Conservation (phyloP, 768 basidiomycete genomes). For the Boletus huronensis region DNA sequence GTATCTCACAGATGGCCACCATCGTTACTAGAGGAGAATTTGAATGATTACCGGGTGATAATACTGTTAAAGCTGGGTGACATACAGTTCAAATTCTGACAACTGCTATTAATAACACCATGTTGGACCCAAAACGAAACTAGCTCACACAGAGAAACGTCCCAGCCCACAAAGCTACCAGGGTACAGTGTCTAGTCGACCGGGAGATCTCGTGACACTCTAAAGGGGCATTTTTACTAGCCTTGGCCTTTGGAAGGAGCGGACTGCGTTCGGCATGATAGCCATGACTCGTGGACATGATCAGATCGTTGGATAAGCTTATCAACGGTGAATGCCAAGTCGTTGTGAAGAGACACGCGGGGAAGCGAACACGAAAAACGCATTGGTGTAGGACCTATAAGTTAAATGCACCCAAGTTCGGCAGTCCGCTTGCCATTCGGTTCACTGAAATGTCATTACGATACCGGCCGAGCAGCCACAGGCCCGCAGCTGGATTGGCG, state of each 20-base stretch:
- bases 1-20: slow-evolving; percentile 19
- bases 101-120: background rate
- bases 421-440: background rate
- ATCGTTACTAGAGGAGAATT: slow-evolving; percentile 13
- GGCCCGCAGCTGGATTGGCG: too few relatives aligned
- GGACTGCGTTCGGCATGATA: slow-evolving; percentile 21
- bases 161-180: slow-evolving; percentile 63
- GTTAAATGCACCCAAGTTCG: background rate
- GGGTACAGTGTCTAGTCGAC: slow-evolving; percentile 55
- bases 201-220: slow-evolving; percentile 58
- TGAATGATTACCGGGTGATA: background rate
- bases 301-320: too few relatives aligned
- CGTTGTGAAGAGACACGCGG: too few relatives aligned
- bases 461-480: too few relatives aligned
- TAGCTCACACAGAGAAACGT: slow-evolving; percentile 62
- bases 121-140: background rate
- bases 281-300: background rate
- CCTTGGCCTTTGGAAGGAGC: slow-evolving; percentile 13
- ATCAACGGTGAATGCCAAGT: background rate
- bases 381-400: background rate
- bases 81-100: slow-evolving; percentile 13
- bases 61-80: background rate
- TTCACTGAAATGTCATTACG: background rate
- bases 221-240: background rate
- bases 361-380: background rate